Base-by-base conservation (phyloP, 225 moss, liverwort and hornwort genomes). In the Physcomitrium patens region DNA sequence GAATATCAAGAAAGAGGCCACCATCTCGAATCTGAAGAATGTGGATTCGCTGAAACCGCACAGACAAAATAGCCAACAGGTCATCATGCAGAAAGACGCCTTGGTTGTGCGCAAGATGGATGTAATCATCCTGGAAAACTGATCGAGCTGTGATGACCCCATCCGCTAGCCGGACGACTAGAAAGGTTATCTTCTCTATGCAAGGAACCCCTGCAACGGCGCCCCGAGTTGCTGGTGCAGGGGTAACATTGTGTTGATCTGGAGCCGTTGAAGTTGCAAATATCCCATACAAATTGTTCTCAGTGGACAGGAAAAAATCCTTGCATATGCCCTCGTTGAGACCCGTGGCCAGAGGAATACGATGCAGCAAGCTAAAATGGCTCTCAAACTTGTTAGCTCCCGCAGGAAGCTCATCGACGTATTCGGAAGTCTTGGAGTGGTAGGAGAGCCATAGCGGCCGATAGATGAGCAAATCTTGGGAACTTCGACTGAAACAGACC, bases 81-180 rank as follows among this genome's bases (percentile, higher is more conserved):
- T 93, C 93, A n/a, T 96, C 92, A 31, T 96, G 89, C 28, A 96
- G 54, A 31, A 96, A 96, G 26, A 89, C 90, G 13, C 96, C 96
- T 17, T 79, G 82, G 15, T 96, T 96, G 57, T 96, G 92, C 0
- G 89, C 84, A 67, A 96, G 76, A 22, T 94, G 93, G 31, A 96
- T 92, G 65, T 83, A 94, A 71, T 96, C 92, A 70, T 96, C 89
- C 66, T 69, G 86, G 61, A 90, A 96, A 27, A 86, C 70, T 20
- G 92, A 87, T 65, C 87, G 76, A 18, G 85, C 90, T 15, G 86
- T 83, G 55, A 96, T 81, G 11, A 82, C 76, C 22, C 93, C 96
- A 47, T 94, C 93, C 6, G 85, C 89, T 55, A 94, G 80, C 72
- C 92, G 76, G 28, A 96, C 96, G 9, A 93, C 73, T 17, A 78